These are phyloP conservation scores for Poa pratensis DNA, from an alignment of 176 grass and related monocot species.

Conservation along the genomic window DNA sequence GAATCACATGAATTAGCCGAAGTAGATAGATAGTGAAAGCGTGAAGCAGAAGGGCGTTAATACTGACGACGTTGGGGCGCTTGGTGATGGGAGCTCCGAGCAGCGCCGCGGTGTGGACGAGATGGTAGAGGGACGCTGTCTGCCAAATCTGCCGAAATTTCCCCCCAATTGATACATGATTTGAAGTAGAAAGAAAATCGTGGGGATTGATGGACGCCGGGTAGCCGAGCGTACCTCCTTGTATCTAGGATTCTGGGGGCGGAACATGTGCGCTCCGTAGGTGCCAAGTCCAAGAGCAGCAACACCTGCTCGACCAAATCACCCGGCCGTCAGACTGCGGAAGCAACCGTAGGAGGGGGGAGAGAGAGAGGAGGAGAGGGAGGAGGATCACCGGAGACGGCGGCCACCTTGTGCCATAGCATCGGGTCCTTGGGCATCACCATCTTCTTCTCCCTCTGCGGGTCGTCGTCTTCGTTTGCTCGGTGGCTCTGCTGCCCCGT, in stretches of 20 bases:
- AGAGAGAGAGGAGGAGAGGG: neutral
- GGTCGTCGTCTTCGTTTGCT: slow-evolving; percentile 30
- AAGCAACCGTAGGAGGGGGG: neutral
- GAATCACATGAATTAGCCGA: slow-evolving; percentile 14
- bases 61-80: slow-evolving; percentile 70
- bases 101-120: slow-evolving; percentile 87
- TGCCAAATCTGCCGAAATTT: slow-evolving; percentile 72
- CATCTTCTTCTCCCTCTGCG: slow-evolving; percentile 36
- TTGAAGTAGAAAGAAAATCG: neutral
- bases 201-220: neutral
- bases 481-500: neutral
- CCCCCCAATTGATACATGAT: neutral
- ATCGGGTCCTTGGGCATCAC: slow-evolving; percentile 54
- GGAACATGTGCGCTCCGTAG: slow-evolving; percentile 81
- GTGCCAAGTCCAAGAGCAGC: slow-evolving; percentile 88
- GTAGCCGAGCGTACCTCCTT: slow-evolving; percentile 59
- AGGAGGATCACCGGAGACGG: slow-evolving; percentile 65
- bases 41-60: neutral
- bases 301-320: slow-evolving; percentile 52
- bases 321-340: neutral
- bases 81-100: slow-evolving; percentile 82
- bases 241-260: slow-evolving; percentile 71
- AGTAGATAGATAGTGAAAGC: neutral
- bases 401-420: slow-evolving; percentile 95
- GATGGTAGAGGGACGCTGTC: slow-evolving; percentile 89